A percentile compares a stretch with the other conserved stretches of the same genome.
Conservation (phyloP, 495 filamentous ascomycete genomes). For the Daldinia grandis region DNA sequence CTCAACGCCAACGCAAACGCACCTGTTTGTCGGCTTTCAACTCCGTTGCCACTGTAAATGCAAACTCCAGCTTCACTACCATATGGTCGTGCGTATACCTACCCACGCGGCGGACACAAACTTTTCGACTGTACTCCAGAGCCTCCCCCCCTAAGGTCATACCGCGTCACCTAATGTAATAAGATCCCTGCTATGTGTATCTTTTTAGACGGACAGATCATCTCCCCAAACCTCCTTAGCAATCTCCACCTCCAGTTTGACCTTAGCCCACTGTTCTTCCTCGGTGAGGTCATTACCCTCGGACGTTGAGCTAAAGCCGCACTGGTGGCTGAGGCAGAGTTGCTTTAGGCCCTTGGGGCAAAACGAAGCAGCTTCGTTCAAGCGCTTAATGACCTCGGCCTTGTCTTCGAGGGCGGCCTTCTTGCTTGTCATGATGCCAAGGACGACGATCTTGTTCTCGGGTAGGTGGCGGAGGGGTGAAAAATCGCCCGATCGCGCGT, state of each 20-base stretch:
- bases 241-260: constrained; percentile 55
- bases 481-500: constrained; percentile 70
- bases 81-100: neutral
- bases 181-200: neutral
- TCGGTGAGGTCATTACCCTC: constrained; percentile 68
- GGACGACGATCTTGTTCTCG: constrained; percentile 69
- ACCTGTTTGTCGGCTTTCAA: neutral
- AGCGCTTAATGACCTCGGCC: constrained; percentile 63
- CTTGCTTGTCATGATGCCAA: constrained; percentile 73
- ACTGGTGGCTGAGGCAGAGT: constrained; percentile 72
- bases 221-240: constrained; percentile 60
- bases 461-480: constrained; percentile 69
- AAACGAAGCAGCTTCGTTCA: constrained; percentile 67
- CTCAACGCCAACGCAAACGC: neutral
- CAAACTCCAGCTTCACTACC: neutral
- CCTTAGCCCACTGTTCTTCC: constrained; percentile 66
- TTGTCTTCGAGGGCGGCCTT: constrained; percentile 69
- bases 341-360: constrained; percentile 67
- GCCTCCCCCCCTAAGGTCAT: neutral
- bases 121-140: neutral
- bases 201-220: constrained; percentile 49
- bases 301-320: constrained; percentile 71
- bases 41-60: neutral
- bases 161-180: neutral
- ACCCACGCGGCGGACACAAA: neutral